These are phyloP conservation scores for Diphasiastrum complanatum DNA, from an alignment of 83 land plant genomes.

Conservation along the genomic window DNA sequence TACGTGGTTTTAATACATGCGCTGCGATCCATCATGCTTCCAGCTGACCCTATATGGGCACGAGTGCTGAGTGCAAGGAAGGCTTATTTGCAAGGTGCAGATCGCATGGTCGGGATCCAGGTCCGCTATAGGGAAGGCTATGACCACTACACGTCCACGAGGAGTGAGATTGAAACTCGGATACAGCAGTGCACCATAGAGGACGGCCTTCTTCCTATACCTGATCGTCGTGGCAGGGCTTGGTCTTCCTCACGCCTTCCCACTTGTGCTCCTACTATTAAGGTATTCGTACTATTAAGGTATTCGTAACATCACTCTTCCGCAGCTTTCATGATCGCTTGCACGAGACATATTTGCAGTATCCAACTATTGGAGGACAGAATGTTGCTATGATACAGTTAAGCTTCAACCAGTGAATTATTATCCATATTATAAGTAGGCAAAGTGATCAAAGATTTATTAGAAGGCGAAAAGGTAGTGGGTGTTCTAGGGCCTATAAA, in stretches of 20 bases:
- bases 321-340: slow-evolving; percentile 12
- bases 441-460: too few species aligned
- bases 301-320: slow-evolving; percentile 21
- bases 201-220: slow-evolving; percentile 15
- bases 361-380: slow-evolving; percentile 11
- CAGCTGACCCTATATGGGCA: slow-evolving; percentile 19
- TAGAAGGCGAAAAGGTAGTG: too few species aligned
- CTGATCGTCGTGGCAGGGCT: neutral
- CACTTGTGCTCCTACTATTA: neutral
- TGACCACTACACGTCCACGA: slow-evolving; percentile 3
- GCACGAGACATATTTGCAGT: slow-evolving; percentile 4
- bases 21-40: slow-evolving; percentile 17
- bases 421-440: too few species aligned
- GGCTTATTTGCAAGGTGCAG: slow-evolving; percentile 12
- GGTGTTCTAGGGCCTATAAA: too few species aligned
- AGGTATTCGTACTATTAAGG: slow-evolving; percentile 6
- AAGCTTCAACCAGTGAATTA: slow-evolving; percentile 6
- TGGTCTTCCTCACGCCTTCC: neutral
- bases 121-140: slow-evolving; percentile 20
- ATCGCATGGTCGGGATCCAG: slow-evolving; percentile 19
- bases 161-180: slow-evolving; percentile 7
- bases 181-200: slow-evolving; percentile 12
- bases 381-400: slow-evolving; percentile 14
- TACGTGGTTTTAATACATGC: slow-evolving; percentile 14
- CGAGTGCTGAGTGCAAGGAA: slow-evolving; percentile 6